phyloP scores from a whole-genome alignment of 805 yeast species.

The Tetrapisispora phaffii region DNA sequence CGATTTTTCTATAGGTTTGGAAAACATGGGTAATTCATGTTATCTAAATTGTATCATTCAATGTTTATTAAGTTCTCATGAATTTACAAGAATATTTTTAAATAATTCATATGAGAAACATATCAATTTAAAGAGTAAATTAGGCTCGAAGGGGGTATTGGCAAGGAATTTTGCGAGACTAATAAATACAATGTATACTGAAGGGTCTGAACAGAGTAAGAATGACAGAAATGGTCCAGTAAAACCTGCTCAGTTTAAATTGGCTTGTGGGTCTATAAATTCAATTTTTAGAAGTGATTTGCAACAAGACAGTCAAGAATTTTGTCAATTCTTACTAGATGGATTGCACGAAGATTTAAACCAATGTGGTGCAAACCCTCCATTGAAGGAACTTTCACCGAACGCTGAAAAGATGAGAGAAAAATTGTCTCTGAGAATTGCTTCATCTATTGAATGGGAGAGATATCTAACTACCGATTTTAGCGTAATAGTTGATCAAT shows the following conservation, averaged over 20 bases:
- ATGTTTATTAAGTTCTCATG: slow-evolving; percentile 68
- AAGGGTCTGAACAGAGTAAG: slow-evolving; percentile 19
- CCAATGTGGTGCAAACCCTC: slow-evolving; percentile 45
- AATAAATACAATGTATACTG: slow-evolving; percentile 44
- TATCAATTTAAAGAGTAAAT: slow-evolving; percentile 58
- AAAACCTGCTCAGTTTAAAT: slow-evolving; percentile 60
- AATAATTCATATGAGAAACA: slow-evolving; percentile 54
- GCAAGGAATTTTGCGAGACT: slow-evolving; percentile 65
- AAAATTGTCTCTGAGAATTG: slow-evolving; percentile 60
- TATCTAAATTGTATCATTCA: slow-evolving; percentile 87
- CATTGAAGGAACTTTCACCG: slow-evolving; percentile 49
- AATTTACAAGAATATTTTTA: slow-evolving; percentile 54
- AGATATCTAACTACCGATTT: slow-evolving; percentile 72
- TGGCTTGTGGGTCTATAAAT: slow-evolving; percentile 58
- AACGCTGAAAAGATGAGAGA: slow-evolving; percentile 71
- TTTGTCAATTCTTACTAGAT: slow-evolving; percentile 77
- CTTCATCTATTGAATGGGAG: slow-evolving; percentile 91
- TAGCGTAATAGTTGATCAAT: slow-evolving; percentile 70
- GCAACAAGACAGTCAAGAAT: slow-evolving; percentile 93
- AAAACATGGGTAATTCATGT: slow-evolving; percentile 86
- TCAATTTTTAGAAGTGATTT: slow-evolving; percentile 70
- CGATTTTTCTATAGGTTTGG: slow-evolving; percentile 57
- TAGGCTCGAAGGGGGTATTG: slow-evolving; percentile 75
- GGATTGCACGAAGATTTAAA: slow-evolving; percentile 90
- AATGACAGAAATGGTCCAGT: slow-evolving; percentile 22